phyloP scores from a whole-genome alignment of 2,329 filamentous ascomycete species.

The Xylariaceae sp. region DNA sequence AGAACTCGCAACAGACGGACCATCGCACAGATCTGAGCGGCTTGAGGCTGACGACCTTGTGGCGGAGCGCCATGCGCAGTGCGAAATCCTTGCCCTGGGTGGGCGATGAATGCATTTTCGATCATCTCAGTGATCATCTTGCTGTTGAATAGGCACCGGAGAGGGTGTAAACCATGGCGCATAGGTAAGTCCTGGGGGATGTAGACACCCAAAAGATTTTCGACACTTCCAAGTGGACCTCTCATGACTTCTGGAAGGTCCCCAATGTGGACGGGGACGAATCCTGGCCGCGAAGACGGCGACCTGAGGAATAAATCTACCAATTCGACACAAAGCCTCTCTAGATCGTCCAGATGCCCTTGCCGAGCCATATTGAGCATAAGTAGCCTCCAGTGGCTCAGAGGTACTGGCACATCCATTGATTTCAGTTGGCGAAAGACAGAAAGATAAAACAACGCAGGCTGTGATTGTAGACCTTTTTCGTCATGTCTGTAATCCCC shows the following conservation, averaged over 20 bases:
- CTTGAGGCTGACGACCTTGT: constrained; percentile 20
- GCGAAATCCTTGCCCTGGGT: constrained; percentile 33
- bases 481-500: constrained; percentile 28
- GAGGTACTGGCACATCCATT: constrained; percentile 49
- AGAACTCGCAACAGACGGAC: constrained; percentile 46
- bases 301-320: constrained; percentile 46
- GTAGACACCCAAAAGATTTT: constrained; percentile 44
- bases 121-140: constrained; percentile 50
- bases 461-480: constrained; percentile 30
- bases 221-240: constrained; percentile 42
- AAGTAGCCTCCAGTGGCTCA: constrained; percentile 52
- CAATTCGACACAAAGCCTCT: constrained; percentile 52
- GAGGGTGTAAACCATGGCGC: constrained; percentile 53
- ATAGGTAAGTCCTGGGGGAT: constrained; percentile 52
- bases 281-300: constrained; percentile 39
- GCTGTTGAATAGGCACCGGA: constrained; percentile 53
- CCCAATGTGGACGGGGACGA: constrained; percentile 52
- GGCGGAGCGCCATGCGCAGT: constrained; percentile 3
- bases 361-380: constrained; percentile 53
- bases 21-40: constrained; percentile 42
- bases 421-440: constrained; percentile 47
- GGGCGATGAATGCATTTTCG: constrained; percentile 54
- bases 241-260: constrained; percentile 50
- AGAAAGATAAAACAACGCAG: constrained; percentile 41
- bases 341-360: constrained; percentile 53